Percentiles rank a stretch among this genome's conserved stretches.
These are phyloP conservation scores for Hypoxylon rubiginosum DNA, from an alignment of 2,329 filamentous ascomycete species.

Conservation along the genomic window DNA sequence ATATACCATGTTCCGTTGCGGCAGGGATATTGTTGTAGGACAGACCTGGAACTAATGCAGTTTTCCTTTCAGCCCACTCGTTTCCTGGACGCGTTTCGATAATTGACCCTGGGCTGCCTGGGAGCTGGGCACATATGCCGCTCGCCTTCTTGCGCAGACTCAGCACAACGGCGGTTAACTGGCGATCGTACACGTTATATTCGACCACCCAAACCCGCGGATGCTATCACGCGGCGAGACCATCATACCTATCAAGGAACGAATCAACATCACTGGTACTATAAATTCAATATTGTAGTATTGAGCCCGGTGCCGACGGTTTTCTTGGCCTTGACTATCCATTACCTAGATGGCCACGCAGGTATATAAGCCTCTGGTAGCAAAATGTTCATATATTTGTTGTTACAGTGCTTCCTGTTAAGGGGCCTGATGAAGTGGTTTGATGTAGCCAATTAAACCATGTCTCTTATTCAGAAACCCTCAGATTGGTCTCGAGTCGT, in stretches of 20 bases:
- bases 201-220: not conserved
- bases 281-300: not conserved
- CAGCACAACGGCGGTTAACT: not conserved
- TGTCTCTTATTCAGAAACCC: not conserved
- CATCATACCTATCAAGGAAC: not conserved
- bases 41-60: slow-evolving; percentile 21
- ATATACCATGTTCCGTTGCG: slow-evolving; percentile 20
- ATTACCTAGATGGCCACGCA: not conserved
- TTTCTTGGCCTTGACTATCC: not conserved
- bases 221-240: no score
- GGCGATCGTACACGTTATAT: not conserved
- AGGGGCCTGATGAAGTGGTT: not conserved
- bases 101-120: not conserved
- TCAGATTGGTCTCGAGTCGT: not conserved
- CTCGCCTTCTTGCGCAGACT: slow-evolving; percentile 12
- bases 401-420: not conserved
- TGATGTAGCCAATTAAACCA: not conserved
- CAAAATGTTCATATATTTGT: not conserved
- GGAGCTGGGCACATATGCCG: slow-evolving; percentile 3
- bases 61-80: slow-evolving; percentile 16
- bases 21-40: slow-evolving; percentile 4
- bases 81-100: not conserved
- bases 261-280: not conserved
- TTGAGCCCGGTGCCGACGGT: not conserved
- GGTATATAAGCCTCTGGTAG: not conserved